Base-by-base conservation (phyloP, 2,329 filamentous ascomycete species). In the Monosporascus sp. region DNA sequence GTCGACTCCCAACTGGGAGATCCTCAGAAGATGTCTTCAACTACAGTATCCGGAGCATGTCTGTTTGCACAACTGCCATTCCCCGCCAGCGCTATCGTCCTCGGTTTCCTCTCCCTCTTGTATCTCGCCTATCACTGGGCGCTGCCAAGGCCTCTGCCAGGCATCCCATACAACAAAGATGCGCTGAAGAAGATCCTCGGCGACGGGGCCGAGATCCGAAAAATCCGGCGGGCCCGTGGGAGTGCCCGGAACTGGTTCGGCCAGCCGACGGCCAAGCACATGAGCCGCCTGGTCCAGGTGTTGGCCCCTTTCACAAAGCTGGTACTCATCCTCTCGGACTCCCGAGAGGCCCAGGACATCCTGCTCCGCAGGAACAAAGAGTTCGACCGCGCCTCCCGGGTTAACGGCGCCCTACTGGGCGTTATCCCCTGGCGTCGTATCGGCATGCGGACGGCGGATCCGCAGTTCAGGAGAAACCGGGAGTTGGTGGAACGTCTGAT, bases 401-500 rank as follows among this genome's bases (percentile, higher is more conserved):
- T 37, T 15, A 50, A 44, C 7, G 56, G 57, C 39, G 8, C 59
- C 2, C 62, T 68, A 20, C 20, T 36, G 5, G 57, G 57, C 7
- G 49, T 61, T 7, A 52, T 62, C 5, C 59, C 59, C 1, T 53
- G 66, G 20, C 62, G 67, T 43, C 71, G 73, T 54, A 67, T 72
- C 50, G 58, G 59, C 4, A 69, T 72, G 67, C 50, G 59, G 41
- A 65, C 67, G 7, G 50, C 59, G 9, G 62, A 71, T 50, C 64
- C 67, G 4, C 59, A 63, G 7, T 69, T 67, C 56, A 69, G 64
- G 56, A 48, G 41, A n/a, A 67, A 71, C 43, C 67, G 61, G 49
- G 63, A 67, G 44, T 61, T 74, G 2, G 55, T 72, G 5, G 60
- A 64, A 43, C 70, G 72, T 41, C 57, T 73, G 8, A 72, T 74